These are phyloP conservation scores for Ulota crispa DNA, from an alignment of 225 moss, liverwort and hornwort genomes.

Conservation along the genomic window DNA sequence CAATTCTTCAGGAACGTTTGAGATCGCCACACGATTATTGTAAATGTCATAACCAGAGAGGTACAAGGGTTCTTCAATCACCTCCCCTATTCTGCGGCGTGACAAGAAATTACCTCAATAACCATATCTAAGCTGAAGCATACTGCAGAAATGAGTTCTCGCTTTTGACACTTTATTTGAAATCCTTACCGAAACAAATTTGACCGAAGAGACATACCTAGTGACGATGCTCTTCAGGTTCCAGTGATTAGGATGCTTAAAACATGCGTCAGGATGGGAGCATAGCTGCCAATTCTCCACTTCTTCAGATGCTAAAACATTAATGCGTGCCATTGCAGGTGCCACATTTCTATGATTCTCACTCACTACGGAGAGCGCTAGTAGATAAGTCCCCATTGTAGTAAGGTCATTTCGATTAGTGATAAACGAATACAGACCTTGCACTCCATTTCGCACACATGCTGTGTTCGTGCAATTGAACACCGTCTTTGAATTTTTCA, in stretches of 20 bases:
- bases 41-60: conserved; percentile 49
- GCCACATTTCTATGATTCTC: conserved; percentile 41
- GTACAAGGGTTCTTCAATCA: conserved; percentile 38
- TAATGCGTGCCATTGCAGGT: conserved; percentile 51
- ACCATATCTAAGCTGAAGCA: background rate
- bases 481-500: conserved; percentile 39
- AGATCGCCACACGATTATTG: conserved; percentile 46
- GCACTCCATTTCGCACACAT: conserved; percentile 38
- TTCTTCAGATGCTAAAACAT: conserved; percentile 50
- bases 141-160: background rate
- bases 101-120: background rate
- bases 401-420: conserved; percentile 37
- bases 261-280: conserved; percentile 53
- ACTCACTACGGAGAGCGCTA: conserved; percentile 45
- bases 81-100: conserved; percentile 39
- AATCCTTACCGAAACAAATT: background rate
- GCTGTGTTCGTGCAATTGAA: conserved; percentile 42
- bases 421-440: conserved; percentile 48
- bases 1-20: conserved; percentile 46
- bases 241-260: conserved; percentile 47
- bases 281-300: conserved; percentile 59
- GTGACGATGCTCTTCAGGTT: conserved; percentile 34
- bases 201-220: conserved; percentile 25
- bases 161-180: background rate
- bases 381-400: conserved; percentile 49